A percentile compares a stretch with the other conserved stretches of the same genome.
Evolutionary conservation across 352 stramenopile species (phyloP).

Genomic region (Phytophthora ramorum): DNA sequence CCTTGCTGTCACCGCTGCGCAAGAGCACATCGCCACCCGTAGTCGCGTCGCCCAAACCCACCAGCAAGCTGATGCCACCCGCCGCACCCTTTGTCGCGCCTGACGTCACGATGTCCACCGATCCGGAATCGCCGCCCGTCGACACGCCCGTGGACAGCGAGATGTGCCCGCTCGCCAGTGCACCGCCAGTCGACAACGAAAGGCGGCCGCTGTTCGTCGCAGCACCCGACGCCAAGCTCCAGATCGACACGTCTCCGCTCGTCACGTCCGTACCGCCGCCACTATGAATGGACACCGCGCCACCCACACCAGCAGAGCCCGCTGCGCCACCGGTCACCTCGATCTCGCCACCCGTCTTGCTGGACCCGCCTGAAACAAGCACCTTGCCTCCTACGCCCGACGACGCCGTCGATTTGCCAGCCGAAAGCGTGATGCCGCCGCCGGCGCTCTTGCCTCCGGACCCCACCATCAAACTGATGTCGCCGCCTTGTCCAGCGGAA

Average conservation of each 20-base stretch:
- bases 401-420: constrained; percentile 8
- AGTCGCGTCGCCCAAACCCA: constrained; percentile 3
- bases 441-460: background rate
- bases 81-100: constrained; percentile 1
- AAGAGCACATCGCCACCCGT: constrained; percentile 9
- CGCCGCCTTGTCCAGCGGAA: background rate
- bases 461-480: constrained; percentile 1
- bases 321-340: background rate
- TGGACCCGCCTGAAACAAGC: background rate
- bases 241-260: background rate
- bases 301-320: too few relatives aligned
- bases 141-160: too few relatives aligned
- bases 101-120: background rate
- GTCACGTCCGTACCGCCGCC: background rate
- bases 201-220: constrained; percentile 4
- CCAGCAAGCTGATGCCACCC: constrained; percentile 10
- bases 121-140: constrained; percentile 3
- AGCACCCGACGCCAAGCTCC: background rate
- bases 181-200: constrained; percentile 11
- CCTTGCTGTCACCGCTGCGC: constrained; percentile 11
- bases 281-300: background rate
- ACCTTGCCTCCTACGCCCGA: constrained; percentile 4
- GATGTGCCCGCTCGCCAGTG: too few relatives aligned
- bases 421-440: constrained; percentile 13
- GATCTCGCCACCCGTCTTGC: background rate